Conservation (phyloP, 2,329 filamentous ascomycete genomes). For the Sporothrix pallida region DNA sequence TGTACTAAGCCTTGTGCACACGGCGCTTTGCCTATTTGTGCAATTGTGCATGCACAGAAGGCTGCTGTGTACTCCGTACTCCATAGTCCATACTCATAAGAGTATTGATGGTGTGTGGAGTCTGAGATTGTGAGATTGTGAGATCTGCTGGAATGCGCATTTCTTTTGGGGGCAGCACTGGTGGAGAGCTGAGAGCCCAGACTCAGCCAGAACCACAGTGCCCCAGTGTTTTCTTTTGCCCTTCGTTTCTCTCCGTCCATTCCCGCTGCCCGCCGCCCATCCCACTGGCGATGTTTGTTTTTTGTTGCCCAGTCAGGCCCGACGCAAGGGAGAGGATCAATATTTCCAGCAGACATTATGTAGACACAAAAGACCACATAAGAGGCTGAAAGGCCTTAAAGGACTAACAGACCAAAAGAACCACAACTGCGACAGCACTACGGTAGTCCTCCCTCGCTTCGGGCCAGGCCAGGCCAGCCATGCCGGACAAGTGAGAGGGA, state of each 20-base stretch:
- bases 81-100: no score
- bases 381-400: not conserved
- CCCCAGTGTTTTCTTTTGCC: not conserved
- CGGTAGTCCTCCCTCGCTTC: conserved; percentile 15
- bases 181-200: not conserved
- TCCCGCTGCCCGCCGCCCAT: not conserved
- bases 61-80: not conserved
- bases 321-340: conserved; percentile 30
- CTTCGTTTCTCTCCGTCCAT: not conserved
- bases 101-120: not conserved
- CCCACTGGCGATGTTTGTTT: not conserved
- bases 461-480: conserved; percentile 16
- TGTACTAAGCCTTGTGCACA: conserved; percentile 16
- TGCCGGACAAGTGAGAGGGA: not conserved
- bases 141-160: conserved; percentile 8
- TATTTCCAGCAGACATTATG: conserved; percentile 6
- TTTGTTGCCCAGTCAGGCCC: conserved; percentile 29
- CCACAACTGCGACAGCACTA: not conserved
- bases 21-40: conserved; percentile 12
- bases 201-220: not conserved
- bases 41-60: conserved; percentile 7
- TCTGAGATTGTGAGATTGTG: no score
- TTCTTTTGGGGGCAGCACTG: not conserved
- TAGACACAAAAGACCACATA: not conserved
- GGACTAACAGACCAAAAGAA: not conserved